Base-by-base conservation (phyloP, 192 early-diverging fungal species). In the Helicostylum pulchrum region DNA sequence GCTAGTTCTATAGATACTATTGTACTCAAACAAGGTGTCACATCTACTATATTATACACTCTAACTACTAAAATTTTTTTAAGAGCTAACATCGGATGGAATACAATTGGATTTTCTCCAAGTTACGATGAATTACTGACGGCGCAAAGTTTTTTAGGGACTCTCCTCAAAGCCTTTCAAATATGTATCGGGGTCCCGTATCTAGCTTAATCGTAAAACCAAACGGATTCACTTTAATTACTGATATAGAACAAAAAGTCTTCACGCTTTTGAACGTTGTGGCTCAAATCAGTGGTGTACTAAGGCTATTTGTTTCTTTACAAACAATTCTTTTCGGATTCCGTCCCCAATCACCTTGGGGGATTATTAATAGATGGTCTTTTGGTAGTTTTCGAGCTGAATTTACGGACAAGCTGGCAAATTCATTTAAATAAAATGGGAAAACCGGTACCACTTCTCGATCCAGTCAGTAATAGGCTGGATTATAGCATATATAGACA, bases 281-380 rank as follows among this genome's bases (percentile, higher is more conserved):
- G 5, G 61, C 47, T 3, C 48, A 48, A 5, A 26, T 32, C 9
- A 47, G 61, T 49, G 61, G 61, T 42, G 61, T 62, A 10, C 30
- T 62, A 8, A 32, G 61, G 20, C 19, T 62, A 11, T 50, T 62
- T n/a, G 19, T 50, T 36, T 46, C 61, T 1, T 10, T 49, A 0
- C 61, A 62, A 36, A 36, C 48, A 36, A 6, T 62, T 0, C 61
- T 62, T 11, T 62, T 62, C 26, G 61, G 61, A 7, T 62, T 62
- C 47, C 61, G 61, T 49, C 61, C 61, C 7, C 19, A 48, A 8
- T 62, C 61, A 19, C 61, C 61, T 15, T 62, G 61, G 61, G 61
- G 61, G 9, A 3, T 62, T 26, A 31, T 62, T 4, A 46, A 62
- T 36, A 46, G 61, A 3, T 62, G 46, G 46, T 48, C 61, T 2